These are phyloP conservation scores for Paramecium sexaurelia DNA, from an alignment of 73 alveolate genomes.

Conservation along the genomic window DNA sequence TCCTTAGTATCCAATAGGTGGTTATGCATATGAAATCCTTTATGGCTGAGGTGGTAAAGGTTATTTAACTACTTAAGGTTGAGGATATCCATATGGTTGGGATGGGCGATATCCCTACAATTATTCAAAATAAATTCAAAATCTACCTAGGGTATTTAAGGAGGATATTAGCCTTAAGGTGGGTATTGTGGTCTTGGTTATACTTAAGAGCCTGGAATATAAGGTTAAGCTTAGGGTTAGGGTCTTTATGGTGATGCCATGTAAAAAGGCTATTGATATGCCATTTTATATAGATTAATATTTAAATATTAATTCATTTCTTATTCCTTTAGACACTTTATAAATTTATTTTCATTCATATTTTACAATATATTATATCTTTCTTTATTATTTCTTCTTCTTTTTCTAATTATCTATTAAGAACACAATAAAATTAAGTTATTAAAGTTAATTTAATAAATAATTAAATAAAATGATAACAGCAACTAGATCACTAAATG, in stretches of 20 bases:
- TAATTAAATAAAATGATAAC: neutral
- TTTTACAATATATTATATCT: neutral
- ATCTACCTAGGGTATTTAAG: neutral
- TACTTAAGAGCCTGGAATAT: neutral
- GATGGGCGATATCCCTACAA: neutral
- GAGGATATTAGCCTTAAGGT: neutral
- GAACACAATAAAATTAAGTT: neutral
- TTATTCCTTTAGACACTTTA: neutral
- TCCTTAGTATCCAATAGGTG: neutral
- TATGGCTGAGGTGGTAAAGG: neutral
- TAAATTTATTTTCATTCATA: neutral
- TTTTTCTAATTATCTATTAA: neutral
- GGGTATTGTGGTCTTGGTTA: neutral
- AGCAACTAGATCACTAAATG: conserved; percentile 17
- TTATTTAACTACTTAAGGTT: neutral
- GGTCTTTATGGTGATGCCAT: conserved; percentile 32
- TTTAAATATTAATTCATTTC: neutral
- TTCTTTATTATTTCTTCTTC: neutral
- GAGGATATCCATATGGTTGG: neutral
- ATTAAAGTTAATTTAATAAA: neutral
- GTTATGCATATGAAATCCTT: neutral
- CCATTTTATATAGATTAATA: neutral
- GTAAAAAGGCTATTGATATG: conserved; percentile 2
- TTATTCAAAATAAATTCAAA: neutral
- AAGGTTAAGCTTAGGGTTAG: neutral